phyloP scores from a whole-genome alignment of 208 protist species.

The Leishmania gerbilli region DNA sequence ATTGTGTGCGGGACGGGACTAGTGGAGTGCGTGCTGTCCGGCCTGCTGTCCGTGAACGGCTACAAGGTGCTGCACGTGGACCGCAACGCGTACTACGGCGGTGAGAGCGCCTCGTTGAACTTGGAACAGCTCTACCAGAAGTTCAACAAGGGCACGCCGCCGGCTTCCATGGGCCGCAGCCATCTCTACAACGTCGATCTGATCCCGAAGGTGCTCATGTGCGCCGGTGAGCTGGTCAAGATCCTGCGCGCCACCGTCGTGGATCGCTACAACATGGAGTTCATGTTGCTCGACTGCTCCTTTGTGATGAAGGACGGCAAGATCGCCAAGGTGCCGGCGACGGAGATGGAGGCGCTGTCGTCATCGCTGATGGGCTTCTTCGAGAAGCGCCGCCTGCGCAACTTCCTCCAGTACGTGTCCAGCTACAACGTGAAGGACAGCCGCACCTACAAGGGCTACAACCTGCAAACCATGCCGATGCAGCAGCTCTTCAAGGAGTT shows the following conservation, averaged over 20 bases:
- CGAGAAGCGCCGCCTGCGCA: slow-evolving; percentile 96
- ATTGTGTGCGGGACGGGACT: slow-evolving; percentile 99
- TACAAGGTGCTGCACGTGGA: slow-evolving; percentile 99
- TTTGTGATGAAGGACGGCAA: slow-evolving; percentile 97
- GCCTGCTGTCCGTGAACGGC: slow-evolving; percentile 94
- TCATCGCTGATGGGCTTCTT: slow-evolving; percentile 98
- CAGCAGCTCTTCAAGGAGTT: slow-evolving; percentile 96
- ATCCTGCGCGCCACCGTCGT: slow-evolving; percentile 98
- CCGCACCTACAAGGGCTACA: slow-evolving; percentile 92
- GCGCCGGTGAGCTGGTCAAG: slow-evolving; percentile 96
- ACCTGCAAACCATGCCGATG: slow-evolving; percentile 92
- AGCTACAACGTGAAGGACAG: slow-evolving; percentile 89
- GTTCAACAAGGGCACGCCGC: slow-evolving; percentile 88
- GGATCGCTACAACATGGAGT: slow-evolving; percentile 98
- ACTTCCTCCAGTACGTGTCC: slow-evolving; percentile 94
- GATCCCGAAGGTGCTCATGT: slow-evolving; percentile 99
- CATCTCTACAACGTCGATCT: slow-evolving; percentile 99
- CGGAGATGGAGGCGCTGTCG: slow-evolving; percentile 95
- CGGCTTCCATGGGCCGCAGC: slow-evolving; percentile 83
- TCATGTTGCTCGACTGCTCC: slow-evolving; percentile 97
- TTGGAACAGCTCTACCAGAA: slow-evolving; percentile 97
- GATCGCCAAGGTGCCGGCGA: slow-evolving; percentile 98
- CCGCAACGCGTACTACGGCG: slow-evolving; percentile 99
- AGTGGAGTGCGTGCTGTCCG: slow-evolving; percentile 98
- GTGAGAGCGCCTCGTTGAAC: slow-evolving; percentile 98